Base-by-base conservation (phyloP, 2,329 filamentous ascomycete genomes). In the Microcyclosporella mali region DNA sequence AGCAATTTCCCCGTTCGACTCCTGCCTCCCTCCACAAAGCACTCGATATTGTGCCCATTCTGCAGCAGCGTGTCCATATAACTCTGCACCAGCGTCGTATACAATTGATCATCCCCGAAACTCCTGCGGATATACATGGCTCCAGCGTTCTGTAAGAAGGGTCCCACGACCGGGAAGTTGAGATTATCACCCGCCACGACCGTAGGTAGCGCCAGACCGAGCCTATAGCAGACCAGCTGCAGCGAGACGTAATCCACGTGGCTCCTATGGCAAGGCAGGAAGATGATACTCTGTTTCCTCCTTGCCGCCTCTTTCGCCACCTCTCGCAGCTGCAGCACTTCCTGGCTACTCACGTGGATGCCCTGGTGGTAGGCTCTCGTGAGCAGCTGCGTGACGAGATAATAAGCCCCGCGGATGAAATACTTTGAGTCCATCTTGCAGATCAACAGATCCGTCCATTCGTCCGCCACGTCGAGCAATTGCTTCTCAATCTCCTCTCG, bases 381-480 rank as follows among this genome's bases (percentile, higher is more conserved):
- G 49, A 97, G 72, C 35, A 97, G 73, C 66, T 97, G 90, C 1
- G 89, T 94, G 36, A 74, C 74, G 30, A 95, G 62, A 63, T 95
- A 98, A 63, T 97, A 97, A 35, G 92, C 90, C 17, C 87, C 81
- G 37, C 92, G 75, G 55, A 98, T 95, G 60, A 97, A 97, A 2
- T 79, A 72, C 62, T 89, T 94, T 72, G 84, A 94, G 66, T 98
- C 92, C 75, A 97, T 90, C 68, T 98, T 98, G 77, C 90, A 97
- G 49, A 98, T 95, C 92, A 98, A 97, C 50, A 84, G 80, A 60
- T 95, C 88, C 17, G 88, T 87, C 77, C 92, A 82, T 52, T 84
- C 82, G 51, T 92, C 87, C 3, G 87, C 85, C 3, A 95, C 82
- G 59, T 95, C 82, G 41, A 81, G 75, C 34, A 98, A 70, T 45